A percentile compares a stretch with the other conserved stretches of the same genome.
Evolutionary conservation across 257 asterid species (phyloP).

Genomic region (Nicotiana sylvestris): DNA sequence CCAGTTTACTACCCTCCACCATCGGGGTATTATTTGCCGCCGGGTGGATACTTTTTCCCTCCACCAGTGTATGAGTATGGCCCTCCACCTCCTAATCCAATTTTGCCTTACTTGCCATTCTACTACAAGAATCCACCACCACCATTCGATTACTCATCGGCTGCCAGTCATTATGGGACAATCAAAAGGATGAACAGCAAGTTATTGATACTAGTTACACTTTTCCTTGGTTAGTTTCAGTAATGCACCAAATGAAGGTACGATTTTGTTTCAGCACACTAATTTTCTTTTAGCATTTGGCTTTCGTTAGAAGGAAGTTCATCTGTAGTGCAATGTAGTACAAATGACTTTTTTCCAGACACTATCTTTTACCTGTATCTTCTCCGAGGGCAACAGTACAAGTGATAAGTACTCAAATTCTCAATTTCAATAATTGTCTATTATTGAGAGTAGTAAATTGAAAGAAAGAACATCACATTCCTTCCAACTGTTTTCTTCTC

Average conservation of each 20-base stretch:
- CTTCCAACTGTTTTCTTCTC: neutral
- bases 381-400: neutral
- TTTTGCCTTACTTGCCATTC: slow-evolving; percentile 41
- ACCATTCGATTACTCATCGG: slow-evolving; percentile 12
- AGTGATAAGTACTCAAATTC: neutral
- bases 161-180: neutral
- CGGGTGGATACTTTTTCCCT: slow-evolving; percentile 20
- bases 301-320: neutral
- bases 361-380: neutral
- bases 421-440: neutral
- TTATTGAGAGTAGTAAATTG: neutral
- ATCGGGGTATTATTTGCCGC: slow-evolving; percentile 20
- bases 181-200: neutral
- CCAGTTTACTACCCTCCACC: slow-evolving; percentile 17
- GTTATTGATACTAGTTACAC: neutral
- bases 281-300: neutral
- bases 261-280: neutral
- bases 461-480: neutral
- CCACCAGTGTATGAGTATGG: slow-evolving; percentile 31
- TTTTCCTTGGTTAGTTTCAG: neutral
- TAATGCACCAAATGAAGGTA: neutral
- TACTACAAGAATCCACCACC: slow-evolving; percentile 37
- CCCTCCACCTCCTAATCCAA: slow-evolving; percentile 48
- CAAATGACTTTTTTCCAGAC: neutral
- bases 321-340: neutral